Base-by-base conservation (phyloP, 768 basidiomycete genomes). In the Boletus insuetus region DNA sequence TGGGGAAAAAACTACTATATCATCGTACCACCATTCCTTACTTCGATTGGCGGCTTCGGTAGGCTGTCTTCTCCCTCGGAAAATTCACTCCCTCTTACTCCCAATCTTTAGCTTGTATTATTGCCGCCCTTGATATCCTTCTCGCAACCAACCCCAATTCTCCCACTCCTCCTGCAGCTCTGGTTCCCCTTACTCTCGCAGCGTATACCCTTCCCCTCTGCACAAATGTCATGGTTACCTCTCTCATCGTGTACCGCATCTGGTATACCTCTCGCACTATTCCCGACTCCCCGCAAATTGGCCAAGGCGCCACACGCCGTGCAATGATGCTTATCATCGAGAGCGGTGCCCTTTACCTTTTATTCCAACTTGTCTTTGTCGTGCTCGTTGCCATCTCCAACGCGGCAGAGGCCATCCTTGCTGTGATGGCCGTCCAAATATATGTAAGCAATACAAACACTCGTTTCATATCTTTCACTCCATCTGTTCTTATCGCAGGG, bases 141-240 rank as follows among this genome's bases (percentile, higher is more conserved):
- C 46, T 73, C 5, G 46, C 46, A 3, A 71, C 48, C 7, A 60
- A 61, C 45, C 74, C 72, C 6, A 59, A 58, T 6, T 53, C 74
- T 2, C 69, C 74, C 9, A 53, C 62, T n/a, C 72, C 75, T 11
- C 76, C 75, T 17, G 57, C 71, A 6, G 57, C 57, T 4, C 44
- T 75, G 17, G 68, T 70, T n/a, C 71, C 76, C 3, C 60, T 77
- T 6, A 70, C 69, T 24, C 68, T 70, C 16, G 75, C 76, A 0
- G 66, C 56, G 14, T 78, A 74, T 38, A 19, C 56, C 24, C 70
- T 79, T 35, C 75, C 78, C 4, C 69, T 79, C 35, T 69, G 67
- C 49, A 72, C 75, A 7, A 80, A 79, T 53, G 48, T 75, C 59
- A 51, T 79, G 24, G 69, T 78, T 34, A 79, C 77, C 7, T 44